A percentile compares a stretch with the other conserved stretches of the same genome.
Evolutionary conservation across 768 basidiomycete species (phyloP).

Genomic region (Leccinum uliginosum): DNA sequence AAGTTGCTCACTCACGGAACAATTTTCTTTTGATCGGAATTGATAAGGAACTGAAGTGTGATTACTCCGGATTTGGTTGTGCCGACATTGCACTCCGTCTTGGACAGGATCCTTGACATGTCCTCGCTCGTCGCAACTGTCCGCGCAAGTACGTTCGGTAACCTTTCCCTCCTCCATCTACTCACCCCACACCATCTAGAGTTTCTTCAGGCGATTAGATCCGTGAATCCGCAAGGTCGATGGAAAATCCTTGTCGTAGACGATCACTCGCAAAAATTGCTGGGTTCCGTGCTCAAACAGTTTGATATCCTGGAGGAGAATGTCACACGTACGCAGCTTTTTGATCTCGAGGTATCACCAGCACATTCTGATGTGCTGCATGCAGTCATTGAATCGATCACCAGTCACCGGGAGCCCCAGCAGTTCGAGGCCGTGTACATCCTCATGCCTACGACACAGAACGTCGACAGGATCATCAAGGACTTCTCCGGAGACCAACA

Average conservation of each 20-base stretch:
- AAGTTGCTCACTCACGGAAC: not conserved
- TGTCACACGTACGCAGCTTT: constrained; percentile 74
- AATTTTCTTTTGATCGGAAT: not conserved
- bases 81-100: not conserved
- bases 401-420: constrained; percentile 77
- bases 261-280: constrained; percentile 79
- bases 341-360: not conserved
- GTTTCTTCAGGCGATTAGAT: constrained; percentile 83
- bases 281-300: constrained; percentile 84
- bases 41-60: not conserved
- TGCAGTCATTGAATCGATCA: constrained; percentile 89
- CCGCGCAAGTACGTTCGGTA: constrained; percentile 39
- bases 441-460: constrained; percentile 91
- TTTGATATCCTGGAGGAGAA: constrained; percentile 95
- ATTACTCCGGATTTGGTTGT: constrained; percentile 8
- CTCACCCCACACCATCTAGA: constrained; percentile 40
- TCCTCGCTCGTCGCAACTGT: constrained; percentile 47
- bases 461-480: constrained; percentile 84
- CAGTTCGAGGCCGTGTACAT: constrained; percentile 91
- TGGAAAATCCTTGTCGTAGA: constrained; percentile 99
- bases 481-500: constrained; percentile 69
- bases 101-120: constrained; percentile 12
- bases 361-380: constrained; percentile 7
- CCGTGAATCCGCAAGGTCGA: constrained; percentile 77
- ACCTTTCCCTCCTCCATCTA: not conserved